Evolutionary conservation across 2,329 filamentous ascomycete genomes (phyloP).

Genomic region (Nannizzia gypsea): DNA sequence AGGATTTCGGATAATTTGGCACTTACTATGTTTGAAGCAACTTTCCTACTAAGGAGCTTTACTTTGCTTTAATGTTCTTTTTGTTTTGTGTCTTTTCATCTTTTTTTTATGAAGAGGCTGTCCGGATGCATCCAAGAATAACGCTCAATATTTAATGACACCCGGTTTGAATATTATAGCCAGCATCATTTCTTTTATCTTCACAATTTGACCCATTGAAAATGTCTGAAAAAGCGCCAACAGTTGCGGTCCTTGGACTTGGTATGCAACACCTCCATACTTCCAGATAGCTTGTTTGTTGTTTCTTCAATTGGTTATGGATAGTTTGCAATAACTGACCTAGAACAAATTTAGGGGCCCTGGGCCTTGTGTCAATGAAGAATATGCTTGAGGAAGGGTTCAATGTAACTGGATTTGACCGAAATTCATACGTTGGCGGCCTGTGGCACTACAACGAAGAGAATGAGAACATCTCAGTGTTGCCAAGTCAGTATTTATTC

Average conservation of each 20-base stretch:
- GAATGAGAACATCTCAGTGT: conserved; percentile 21
- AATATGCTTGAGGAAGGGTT: conserved; percentile 37
- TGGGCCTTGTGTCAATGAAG: conserved; percentile 34
- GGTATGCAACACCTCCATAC: background rate
- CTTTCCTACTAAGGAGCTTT: background rate
- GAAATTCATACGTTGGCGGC: conserved; percentile 32
- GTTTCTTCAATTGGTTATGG: background rate
- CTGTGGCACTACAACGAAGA: conserved; percentile 35
- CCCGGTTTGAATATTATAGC: background rate
- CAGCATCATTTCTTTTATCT: background rate
- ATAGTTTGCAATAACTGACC: background rate
- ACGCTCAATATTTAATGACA: background rate
- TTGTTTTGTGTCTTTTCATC: background rate
- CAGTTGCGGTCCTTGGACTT: background rate
- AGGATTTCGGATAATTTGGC: background rate
- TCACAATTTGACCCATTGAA: background rate
- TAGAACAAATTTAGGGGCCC: conserved; percentile 16
- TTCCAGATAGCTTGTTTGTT: background rate
- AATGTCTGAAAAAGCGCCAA: background rate
- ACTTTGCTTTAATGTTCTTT: background rate
- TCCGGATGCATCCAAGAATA: background rate
- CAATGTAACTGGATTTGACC: conserved; percentile 35
- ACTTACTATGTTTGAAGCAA: background rate
- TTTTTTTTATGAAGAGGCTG: background rate
- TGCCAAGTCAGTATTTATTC: conserved; percentile 20